These are phyloP conservation scores for Falciphora oryzae DNA, from an alignment of 2,329 filamentous ascomycete genomes.

Conservation along the genomic window DNA sequence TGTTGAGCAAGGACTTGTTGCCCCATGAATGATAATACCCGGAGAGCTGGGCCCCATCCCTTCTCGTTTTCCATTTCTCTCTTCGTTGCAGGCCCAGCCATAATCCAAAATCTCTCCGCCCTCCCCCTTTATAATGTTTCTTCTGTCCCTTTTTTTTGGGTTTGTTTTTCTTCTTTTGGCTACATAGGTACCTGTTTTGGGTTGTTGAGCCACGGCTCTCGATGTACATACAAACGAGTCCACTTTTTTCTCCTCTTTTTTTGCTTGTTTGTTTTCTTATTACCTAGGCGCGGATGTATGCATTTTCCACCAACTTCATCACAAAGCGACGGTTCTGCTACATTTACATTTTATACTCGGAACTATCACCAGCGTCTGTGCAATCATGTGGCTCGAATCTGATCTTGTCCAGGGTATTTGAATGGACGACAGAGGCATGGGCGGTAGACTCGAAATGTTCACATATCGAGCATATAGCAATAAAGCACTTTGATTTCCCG, in stretches of 20 bases:
- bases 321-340: neutral
- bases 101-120: neutral
- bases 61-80: neutral
- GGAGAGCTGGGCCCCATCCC: neutral
- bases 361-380: neutral
- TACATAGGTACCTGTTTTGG: neutral
- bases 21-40: slow-evolving; percentile 21
- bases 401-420: neutral
- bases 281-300: neutral
- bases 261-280: neutral
- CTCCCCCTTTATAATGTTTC: neutral
- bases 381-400: neutral
- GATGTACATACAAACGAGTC: neutral
- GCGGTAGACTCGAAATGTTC: no score
- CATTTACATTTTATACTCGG: neutral
- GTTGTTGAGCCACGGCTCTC: neutral
- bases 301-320: neutral
- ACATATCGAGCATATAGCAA: no score
- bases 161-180: slow-evolving; percentile 2
- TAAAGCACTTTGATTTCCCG: no score
- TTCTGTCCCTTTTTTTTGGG: neutral
- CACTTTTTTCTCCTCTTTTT: neutral
- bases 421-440: no score
- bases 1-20: slow-evolving; percentile 28
- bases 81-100: neutral